phyloP scores from a whole-genome alignment of 768 basidiomycete genomes.

The Serpula lacrymans region DNA sequence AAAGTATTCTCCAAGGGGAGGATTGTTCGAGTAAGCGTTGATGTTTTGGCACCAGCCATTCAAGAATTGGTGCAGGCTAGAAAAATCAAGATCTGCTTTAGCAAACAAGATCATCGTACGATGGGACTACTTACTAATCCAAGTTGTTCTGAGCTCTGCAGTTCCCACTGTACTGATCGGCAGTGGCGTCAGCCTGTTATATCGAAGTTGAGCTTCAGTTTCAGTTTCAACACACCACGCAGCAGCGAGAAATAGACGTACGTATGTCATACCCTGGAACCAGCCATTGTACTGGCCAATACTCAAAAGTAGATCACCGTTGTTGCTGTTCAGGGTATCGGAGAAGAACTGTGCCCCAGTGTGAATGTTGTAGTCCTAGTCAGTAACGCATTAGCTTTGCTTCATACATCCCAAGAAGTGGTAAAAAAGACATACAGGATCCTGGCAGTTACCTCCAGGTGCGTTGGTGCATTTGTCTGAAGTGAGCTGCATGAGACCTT shows the following conservation, averaged over 20 bases:
- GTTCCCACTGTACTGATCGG: conserved; percentile 50
- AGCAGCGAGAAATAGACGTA: conserved; percentile 25
- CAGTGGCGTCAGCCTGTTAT: conserved; percentile 50
- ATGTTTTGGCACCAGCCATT: conserved; percentile 71
- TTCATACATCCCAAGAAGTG: neutral
- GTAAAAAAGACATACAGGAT: conserved; percentile 26
- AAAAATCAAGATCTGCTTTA: too few relatives aligned
- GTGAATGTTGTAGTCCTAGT: conserved; percentile 66
- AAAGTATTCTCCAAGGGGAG: conserved; percentile 60
- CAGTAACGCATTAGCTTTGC: neutral
- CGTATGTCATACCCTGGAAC: conserved; percentile 54
- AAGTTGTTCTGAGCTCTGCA: conserved; percentile 80
- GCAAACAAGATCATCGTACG: too few relatives aligned
- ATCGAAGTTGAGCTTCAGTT: conserved; percentile 1
- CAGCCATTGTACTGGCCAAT: conserved; percentile 82
- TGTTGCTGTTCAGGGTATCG: conserved; percentile 41
- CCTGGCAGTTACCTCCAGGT: conserved; percentile 39
- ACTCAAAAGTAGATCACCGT: conserved; percentile 51
- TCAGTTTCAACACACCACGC: neutral
- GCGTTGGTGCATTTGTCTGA: conserved; percentile 69
- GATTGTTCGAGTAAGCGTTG: conserved; percentile 42
- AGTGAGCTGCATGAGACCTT: conserved; percentile 86
- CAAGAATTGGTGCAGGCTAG: conserved; percentile 62
- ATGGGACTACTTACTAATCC: conserved; percentile 74
- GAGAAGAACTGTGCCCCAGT: conserved; percentile 64